A percentile compares a stretch with the other conserved stretches of the same genome.
phyloP scores from a whole-genome alignment of 192 early-diverging fungal genomes.

The Mortierella hygrophila region DNA sequence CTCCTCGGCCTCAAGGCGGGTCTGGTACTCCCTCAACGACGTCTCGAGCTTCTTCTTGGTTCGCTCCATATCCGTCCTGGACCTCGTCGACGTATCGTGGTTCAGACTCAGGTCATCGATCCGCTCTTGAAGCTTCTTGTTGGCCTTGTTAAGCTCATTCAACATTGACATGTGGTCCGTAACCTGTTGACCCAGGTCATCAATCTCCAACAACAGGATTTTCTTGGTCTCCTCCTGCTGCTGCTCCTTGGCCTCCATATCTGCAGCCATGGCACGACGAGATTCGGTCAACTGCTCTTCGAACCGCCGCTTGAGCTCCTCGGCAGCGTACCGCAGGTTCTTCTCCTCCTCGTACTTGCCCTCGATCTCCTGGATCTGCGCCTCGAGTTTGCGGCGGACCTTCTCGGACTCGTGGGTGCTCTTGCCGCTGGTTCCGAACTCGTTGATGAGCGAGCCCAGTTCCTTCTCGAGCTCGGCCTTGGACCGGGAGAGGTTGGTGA shows the following conservation, averaged over 20 bases:
- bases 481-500: constrained; percentile 66
- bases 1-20: constrained; percentile 39
- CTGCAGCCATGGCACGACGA: constrained; percentile 72
- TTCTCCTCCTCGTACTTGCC: constrained; percentile 76
- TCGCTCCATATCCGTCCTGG: constrained; percentile 62
- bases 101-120: constrained; percentile 70
- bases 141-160: constrained; percentile 65
- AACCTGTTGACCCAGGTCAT: constrained; percentile 68
- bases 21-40: constrained; percentile 43
- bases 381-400: constrained; percentile 71
- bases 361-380: constrained; percentile 69
- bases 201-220: constrained; percentile 69
- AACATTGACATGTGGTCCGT: constrained; percentile 60
- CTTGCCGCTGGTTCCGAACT: constrained; percentile 78
- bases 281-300: constrained; percentile 81
- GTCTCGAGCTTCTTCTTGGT: constrained; percentile 63
- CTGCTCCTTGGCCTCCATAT: constrained; percentile 73
- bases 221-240: constrained; percentile 83
- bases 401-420: constrained; percentile 85
- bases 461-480: constrained; percentile 78
- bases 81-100: constrained; percentile 62
- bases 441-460: constrained; percentile 74
- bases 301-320: constrained; percentile 74
- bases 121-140: constrained; percentile 67
- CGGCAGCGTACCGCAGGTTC: constrained; percentile 63